Evolutionary conservation across 306 rosid genomes (phyloP).

Genomic region (Lagenaria siceraria): DNA sequence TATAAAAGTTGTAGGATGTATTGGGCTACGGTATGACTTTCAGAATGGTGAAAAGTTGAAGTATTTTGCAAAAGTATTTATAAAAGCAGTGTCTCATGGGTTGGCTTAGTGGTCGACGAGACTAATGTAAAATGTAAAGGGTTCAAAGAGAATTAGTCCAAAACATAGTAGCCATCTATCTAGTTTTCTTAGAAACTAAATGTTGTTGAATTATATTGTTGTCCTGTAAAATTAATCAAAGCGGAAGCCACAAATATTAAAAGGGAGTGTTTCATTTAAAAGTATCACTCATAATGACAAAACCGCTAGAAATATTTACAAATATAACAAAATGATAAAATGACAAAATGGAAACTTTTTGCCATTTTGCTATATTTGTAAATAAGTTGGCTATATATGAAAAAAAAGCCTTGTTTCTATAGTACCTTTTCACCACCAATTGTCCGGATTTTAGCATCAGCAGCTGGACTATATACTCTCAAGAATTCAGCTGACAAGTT

Average conservation of each 20-base stretch:
- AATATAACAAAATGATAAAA: no score
- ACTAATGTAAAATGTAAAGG: background rate
- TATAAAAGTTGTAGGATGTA: background rate
- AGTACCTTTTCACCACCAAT: conserved; percentile 79
- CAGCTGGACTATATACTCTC: conserved; percentile 77
- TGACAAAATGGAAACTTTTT: no score
- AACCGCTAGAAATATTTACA: no score
- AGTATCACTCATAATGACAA: no score
- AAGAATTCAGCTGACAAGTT: conserved; percentile 74
- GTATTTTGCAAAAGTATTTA: no score
- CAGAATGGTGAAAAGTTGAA: background rate
- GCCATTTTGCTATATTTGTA: no score
- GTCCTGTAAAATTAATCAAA: no score
- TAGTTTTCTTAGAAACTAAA: background rate
- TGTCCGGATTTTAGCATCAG: conserved; percentile 66
- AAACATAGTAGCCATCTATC: background rate
- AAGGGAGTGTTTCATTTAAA: background rate
- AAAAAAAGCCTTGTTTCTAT: no score
- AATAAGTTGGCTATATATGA: no score
- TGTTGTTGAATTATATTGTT: background rate
- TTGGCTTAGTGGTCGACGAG: background rate
- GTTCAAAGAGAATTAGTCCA: background rate
- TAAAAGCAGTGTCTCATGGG: background rate
- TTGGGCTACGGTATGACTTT: background rate
- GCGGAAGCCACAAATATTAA: background rate